Conservation (phyloP, 2,329 filamentous ascomycete species). For the Drechslera avenae region DNA sequence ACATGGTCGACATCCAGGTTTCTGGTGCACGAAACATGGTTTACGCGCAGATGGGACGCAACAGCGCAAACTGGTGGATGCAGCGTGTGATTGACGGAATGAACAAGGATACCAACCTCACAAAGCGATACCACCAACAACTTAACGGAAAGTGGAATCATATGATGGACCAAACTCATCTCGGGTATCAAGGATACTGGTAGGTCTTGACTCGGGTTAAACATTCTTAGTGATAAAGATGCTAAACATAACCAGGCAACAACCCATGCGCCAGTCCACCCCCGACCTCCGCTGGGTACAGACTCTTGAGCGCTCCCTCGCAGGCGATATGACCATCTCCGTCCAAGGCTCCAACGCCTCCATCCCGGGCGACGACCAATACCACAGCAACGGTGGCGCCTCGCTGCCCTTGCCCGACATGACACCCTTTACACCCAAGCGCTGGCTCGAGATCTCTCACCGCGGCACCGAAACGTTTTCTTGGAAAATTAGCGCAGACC, state of each 20-base stretch:
- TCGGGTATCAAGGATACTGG: slow-evolving; percentile 50
- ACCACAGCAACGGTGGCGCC: slow-evolving; percentile 56
- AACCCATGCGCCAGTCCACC: slow-evolving; percentile 72
- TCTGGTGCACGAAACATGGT: slow-evolving; percentile 45
- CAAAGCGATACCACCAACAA: slow-evolving; percentile 41
- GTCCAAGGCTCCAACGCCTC: slow-evolving; percentile 70
- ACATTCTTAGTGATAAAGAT: neutral
- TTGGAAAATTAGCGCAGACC: slow-evolving; percentile 46
- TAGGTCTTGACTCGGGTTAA: slow-evolving; percentile 41
- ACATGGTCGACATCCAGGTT: slow-evolving; percentile 57
- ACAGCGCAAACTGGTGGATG: slow-evolving; percentile 47
- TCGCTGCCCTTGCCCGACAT: slow-evolving; percentile 39
- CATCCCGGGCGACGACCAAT: slow-evolving; percentile 69
- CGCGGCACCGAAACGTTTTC: slow-evolving; percentile 38
- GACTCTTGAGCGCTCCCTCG: slow-evolving; percentile 61
- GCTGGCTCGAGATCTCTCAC: slow-evolving; percentile 47
- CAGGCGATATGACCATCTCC: slow-evolving; percentile 67
- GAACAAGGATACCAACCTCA: slow-evolving; percentile 46
- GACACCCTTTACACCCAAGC: slow-evolving; percentile 42
- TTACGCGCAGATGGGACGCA: slow-evolving; percentile 46
- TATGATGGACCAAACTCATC: slow-evolving; percentile 50
- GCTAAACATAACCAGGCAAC: slow-evolving; percentile 59
- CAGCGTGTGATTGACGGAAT: slow-evolving; percentile 46
- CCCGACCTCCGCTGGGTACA: slow-evolving; percentile 67
- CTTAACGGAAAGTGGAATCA: slow-evolving; percentile 49